Conservation (phyloP, 495 filamentous ascomycete species). For the Lasiosphaeris hirsuta region DNA sequence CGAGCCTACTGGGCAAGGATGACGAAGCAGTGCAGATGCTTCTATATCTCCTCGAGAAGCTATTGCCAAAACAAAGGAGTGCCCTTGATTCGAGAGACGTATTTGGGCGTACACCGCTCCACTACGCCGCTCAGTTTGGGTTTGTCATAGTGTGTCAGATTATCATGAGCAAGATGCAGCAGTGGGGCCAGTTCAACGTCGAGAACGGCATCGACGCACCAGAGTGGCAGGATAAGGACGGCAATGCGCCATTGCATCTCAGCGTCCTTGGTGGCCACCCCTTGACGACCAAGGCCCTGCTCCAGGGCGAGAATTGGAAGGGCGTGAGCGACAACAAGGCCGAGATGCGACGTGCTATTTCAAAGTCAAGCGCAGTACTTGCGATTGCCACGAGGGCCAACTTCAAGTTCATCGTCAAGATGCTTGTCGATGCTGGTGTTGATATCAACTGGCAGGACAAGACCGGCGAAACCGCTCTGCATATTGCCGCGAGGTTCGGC, state of each 20-base stretch:
- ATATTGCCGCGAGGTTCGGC: constrained; percentile 86
- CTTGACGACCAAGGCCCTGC: constrained; percentile 72
- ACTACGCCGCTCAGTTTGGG: constrained; percentile 95
- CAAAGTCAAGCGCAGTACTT: constrained; percentile 85
- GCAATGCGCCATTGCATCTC: constrained; percentile 85
- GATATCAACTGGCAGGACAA: constrained; percentile 93
- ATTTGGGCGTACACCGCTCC: constrained; percentile 82
- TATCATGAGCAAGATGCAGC: constrained; percentile 83
- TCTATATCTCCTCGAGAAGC: constrained; percentile 63
- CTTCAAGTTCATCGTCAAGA: constrained; percentile 73
- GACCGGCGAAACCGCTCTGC: constrained; percentile 88
- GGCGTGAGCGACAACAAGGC: constrained; percentile 56
- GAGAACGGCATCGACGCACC: constrained; percentile 79
- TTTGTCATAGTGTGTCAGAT: constrained; percentile 82
- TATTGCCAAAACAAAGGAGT: constrained; percentile 65
- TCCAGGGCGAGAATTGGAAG: constrained; percentile 75
- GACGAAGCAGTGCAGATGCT: constrained; percentile 76
- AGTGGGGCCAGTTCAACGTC: constrained; percentile 83
- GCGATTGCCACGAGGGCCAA: constrained; percentile 84
- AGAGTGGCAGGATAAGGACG: constrained; percentile 88
- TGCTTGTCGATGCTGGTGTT: constrained; percentile 86
- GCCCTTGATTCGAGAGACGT: constrained; percentile 68
- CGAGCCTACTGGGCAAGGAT: constrained; percentile 59
- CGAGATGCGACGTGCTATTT: constrained; percentile 61
- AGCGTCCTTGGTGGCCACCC: constrained; percentile 90